Evolutionary conservation across 169 alveolate genomes (phyloP).

Genomic region (Plasmodium vivax): DNA sequence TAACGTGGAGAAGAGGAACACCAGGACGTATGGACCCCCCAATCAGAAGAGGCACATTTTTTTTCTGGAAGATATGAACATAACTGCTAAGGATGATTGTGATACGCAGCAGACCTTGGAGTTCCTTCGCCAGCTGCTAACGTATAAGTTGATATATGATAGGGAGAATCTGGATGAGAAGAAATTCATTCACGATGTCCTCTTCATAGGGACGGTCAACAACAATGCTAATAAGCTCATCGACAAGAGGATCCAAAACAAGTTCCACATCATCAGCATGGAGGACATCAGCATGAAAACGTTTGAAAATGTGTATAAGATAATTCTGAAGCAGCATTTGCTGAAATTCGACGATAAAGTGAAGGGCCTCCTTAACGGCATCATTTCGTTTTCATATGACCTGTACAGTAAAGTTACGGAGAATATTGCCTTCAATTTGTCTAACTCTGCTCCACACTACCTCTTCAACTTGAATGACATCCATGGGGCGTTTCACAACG

Average conservation of each 20-base stretch:
- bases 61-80: slow-evolving; percentile 95
- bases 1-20: slow-evolving; percentile 92
- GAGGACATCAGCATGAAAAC: slow-evolving; percentile 90
- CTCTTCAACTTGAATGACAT: slow-evolving; percentile 92
- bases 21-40: slow-evolving; percentile 95
- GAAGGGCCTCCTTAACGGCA: slow-evolving; percentile 82
- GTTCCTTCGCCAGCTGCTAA: slow-evolving; percentile 91
- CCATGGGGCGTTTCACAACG: slow-evolving; percentile 48
- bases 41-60: slow-evolving; percentile 91
- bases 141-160: slow-evolving; percentile 89
- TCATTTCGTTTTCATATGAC: slow-evolving; percentile 90
- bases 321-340: slow-evolving; percentile 91
- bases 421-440: slow-evolving; percentile 77
- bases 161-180: slow-evolving; percentile 94
- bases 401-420: slow-evolving; percentile 82
- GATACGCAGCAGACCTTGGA: slow-evolving; percentile 95
- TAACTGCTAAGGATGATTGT: slow-evolving; percentile 95
- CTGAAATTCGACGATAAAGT: slow-evolving; percentile 88
- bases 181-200: slow-evolving; percentile 93
- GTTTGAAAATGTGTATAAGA: slow-evolving; percentile 87
- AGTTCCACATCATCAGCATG: slow-evolving; percentile 91
- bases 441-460: slow-evolving; percentile 92
- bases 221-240: slow-evolving; percentile 95
- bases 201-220: slow-evolving; percentile 94
- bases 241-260: slow-evolving; percentile 94